These are phyloP conservation scores for Pseudofabraea citricarpa DNA, from an alignment of 2,329 filamentous ascomycete species.

Conservation along the genomic window DNA sequence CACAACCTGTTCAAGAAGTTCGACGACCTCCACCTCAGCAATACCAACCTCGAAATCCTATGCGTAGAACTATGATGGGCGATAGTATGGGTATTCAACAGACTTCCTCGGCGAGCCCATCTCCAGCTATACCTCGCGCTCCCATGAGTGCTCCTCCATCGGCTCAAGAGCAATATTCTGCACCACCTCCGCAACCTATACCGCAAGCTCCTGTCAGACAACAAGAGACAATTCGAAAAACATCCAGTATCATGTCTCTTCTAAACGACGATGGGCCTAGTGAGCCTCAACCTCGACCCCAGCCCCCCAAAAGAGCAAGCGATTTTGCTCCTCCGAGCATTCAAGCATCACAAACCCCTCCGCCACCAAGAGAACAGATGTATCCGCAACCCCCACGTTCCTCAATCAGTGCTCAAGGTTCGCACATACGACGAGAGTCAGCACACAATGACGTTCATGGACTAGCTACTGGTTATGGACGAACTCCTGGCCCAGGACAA, in stretches of 20 bases:
- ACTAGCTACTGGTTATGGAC: conserved; percentile 20
- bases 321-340: conserved; percentile 16
- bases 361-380: conserved; percentile 7
- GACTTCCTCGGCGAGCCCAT: conserved; percentile 17
- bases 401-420: neutral
- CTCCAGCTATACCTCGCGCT: conserved; percentile 18
- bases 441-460: conserved; percentile 23
- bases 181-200: conserved; percentile 11
- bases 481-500: conserved; percentile 17
- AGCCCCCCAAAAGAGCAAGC: conserved; percentile 18
- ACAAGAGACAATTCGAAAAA: conserved; percentile 49
- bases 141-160: conserved; percentile 21
- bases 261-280: conserved; percentile 53
- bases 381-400: conserved; percentile 1
- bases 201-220: conserved; percentile 31
- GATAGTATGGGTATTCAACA: conserved; percentile 18
- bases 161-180: conserved; percentile 19
- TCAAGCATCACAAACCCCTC: conserved; percentile 21
- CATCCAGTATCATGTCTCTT: conserved; percentile 58
- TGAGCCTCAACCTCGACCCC: conserved; percentile 28
- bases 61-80: conserved; percentile 18
- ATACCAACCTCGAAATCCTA: conserved; percentile 21
- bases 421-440: conserved; percentile 4
- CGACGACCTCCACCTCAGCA: conserved; percentile 20
- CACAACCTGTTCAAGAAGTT: conserved; percentile 13